Conservation (phyloP, 2,329 filamentous ascomycete species). For the Fusarium chaquense region DNA sequence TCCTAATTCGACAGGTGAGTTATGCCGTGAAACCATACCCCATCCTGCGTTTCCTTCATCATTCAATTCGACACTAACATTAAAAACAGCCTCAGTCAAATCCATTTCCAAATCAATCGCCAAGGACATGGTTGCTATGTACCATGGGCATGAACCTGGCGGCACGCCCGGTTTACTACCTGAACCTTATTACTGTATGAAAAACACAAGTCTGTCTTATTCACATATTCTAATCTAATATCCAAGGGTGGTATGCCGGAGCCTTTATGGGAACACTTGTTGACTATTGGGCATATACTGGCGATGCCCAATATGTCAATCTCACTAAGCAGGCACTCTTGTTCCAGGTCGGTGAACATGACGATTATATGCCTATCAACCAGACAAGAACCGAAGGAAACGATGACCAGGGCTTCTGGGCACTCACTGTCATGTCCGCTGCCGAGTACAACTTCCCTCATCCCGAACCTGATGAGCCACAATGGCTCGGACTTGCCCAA, state of each 20-base stretch:
- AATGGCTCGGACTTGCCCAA: slow-evolving; percentile 79
- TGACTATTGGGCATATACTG: slow-evolving; percentile 88
- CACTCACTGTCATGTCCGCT: slow-evolving; percentile 75
- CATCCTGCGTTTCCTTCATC: neutral
- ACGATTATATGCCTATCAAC: slow-evolving; percentile 83
- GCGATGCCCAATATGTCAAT: slow-evolving; percentile 77
- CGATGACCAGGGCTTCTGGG: slow-evolving; percentile 83
- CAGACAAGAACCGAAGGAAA: slow-evolving; percentile 77
- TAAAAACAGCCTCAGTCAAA: slow-evolving; percentile 61
- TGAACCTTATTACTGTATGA: slow-evolving; percentile 66
- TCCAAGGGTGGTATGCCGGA: slow-evolving; percentile 76
- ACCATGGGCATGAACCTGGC: slow-evolving; percentile 62
- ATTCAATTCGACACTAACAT: slow-evolving; percentile 7
- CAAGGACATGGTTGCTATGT: slow-evolving; percentile 60
- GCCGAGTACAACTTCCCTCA: slow-evolving; percentile 76
- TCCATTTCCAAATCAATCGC: slow-evolving; percentile 63
- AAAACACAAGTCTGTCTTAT: neutral
- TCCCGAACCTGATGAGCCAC: slow-evolving; percentile 66
- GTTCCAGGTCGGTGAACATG: slow-evolving; percentile 77
- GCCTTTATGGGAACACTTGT: slow-evolving; percentile 78
- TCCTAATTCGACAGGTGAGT: slow-evolving; percentile 53
- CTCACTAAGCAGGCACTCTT: slow-evolving; percentile 76
- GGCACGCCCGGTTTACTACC: slow-evolving; percentile 65
- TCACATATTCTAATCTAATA: slow-evolving; percentile 10
- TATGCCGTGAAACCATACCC: slow-evolving; percentile 6